Evolutionary conservation across 176 grass and related monocot species (phyloP).

Genomic region (Chloris gayana): DNA sequence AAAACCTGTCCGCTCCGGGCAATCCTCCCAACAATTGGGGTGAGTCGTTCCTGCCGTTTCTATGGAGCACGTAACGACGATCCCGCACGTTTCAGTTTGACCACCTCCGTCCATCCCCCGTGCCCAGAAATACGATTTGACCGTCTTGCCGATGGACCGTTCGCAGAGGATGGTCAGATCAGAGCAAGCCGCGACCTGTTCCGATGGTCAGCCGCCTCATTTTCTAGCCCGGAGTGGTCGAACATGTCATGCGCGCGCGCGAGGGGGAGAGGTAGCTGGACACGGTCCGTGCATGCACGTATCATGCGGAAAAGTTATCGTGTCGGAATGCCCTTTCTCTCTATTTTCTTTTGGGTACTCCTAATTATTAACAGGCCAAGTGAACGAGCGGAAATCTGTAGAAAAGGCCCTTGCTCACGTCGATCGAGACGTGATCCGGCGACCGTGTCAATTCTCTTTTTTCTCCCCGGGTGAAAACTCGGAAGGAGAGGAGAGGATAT

Average conservation of each 20-base stretch:
- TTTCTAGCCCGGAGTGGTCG: conserved; percentile 5
- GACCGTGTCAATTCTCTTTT: conserved; percentile 3
- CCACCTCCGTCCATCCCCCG: no score
- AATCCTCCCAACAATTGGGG: no score
- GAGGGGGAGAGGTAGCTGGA: background rate
- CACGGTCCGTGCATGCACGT: conserved; percentile 31
- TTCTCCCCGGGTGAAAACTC: no score
- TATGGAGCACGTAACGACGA: no score
- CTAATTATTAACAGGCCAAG: background rate
- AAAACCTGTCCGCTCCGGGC: no score
- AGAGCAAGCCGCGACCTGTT: background rate
- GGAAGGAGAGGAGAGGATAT: no score
- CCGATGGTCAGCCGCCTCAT: background rate
- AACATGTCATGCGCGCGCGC: conserved; percentile 18
- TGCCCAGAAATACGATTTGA: background rate
- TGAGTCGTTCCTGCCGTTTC: no score
- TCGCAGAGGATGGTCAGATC: background rate
- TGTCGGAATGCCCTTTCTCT: background rate
- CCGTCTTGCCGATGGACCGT: background rate
- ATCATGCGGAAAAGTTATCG: background rate
- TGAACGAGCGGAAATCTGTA: no score
- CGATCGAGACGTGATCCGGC: background rate
- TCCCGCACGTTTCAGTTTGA: no score
- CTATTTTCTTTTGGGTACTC: background rate
- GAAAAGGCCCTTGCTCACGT: background rate